Percentiles rank a stretch among this genome's conserved stretches.
These are phyloP conservation scores for Hamigera avellanea DNA, from an alignment of 495 filamentous ascomycete species.

Conservation along the genomic window DNA sequence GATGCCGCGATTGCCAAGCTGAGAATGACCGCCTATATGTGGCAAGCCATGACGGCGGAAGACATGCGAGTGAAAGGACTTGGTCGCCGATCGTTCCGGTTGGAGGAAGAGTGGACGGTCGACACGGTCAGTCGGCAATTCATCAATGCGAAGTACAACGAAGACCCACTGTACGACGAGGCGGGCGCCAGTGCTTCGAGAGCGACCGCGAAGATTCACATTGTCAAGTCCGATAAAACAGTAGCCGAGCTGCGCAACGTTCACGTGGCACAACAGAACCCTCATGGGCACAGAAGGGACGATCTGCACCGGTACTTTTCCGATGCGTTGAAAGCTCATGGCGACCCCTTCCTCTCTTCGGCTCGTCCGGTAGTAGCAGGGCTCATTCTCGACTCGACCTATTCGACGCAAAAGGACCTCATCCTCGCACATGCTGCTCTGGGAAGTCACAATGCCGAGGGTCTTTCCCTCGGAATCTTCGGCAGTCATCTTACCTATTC, in stretches of 20 bases:
- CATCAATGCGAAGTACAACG: background rate
- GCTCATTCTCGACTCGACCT: conserved; percentile 31
- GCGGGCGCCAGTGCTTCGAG: conserved; percentile 13
- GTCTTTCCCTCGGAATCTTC: conserved; percentile 33
- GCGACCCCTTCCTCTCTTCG: conserved; percentile 18
- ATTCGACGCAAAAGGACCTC: conserved; percentile 18
- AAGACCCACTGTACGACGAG: background rate
- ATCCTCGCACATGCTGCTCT: conserved; percentile 32
- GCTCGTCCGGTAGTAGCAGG: conserved; percentile 31
- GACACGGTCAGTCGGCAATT: conserved; percentile 17
- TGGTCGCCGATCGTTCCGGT: conserved; percentile 36
- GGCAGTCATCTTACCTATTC: conserved; percentile 36
- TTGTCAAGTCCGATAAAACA: conserved; percentile 30
- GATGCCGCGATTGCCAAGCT: conserved; percentile 36
- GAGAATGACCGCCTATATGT: conserved; percentile 40
- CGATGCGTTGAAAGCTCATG: conserved; percentile 25
- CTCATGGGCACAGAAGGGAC: conserved; percentile 13
- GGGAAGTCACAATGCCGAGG: conserved; percentile 25
- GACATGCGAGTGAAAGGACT: conserved; percentile 34
- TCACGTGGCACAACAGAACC: conserved; percentile 23
- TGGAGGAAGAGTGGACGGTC: conserved; percentile 36
- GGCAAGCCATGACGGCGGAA: conserved; percentile 38
- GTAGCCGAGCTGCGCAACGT: conserved; percentile 24
- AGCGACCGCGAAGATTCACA: conserved; percentile 33
- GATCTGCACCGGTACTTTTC: conserved; percentile 27